Evolutionary conservation across 257 asterid species (phyloP).

Genomic region (Rauvolfia tetraphylla): DNA sequence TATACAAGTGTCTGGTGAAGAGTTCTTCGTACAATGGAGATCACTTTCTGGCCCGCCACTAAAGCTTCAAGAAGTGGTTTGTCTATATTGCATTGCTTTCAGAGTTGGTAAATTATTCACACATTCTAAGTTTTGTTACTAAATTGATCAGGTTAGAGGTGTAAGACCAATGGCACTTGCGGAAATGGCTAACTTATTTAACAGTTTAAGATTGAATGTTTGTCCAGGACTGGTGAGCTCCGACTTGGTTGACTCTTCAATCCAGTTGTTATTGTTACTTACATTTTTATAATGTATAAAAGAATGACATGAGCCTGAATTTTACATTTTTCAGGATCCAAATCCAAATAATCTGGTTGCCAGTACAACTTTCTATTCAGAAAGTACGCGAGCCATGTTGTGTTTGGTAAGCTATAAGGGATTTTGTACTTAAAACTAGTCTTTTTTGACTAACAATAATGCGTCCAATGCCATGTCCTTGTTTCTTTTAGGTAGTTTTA

Average conservation of each 20-base stretch:
- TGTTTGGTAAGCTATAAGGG: conserved; percentile 68
- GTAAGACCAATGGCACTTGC: conserved; percentile 73
- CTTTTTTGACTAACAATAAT: not conserved
- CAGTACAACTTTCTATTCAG: conserved; percentile 85
- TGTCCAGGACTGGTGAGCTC: conserved; percentile 86
- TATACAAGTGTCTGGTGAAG: conserved; percentile 70
- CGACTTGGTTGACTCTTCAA: conserved; percentile 15
- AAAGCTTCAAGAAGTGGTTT: conserved; percentile 96
- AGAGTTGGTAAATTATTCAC: not conserved
- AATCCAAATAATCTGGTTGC: conserved; percentile 83
- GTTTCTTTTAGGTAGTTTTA: not conserved
- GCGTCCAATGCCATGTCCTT: not conserved
- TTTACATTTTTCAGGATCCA: conserved; percentile 65
- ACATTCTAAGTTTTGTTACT: conserved; percentile 19
- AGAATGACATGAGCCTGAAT: not conserved
- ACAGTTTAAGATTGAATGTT: conserved; percentile 51
- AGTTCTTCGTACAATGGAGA: conserved; percentile 93
- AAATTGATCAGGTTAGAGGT: conserved; percentile 75
- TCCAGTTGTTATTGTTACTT: not conserved
- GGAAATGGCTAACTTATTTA: conserved; percentile 77
- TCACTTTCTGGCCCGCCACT: conserved; percentile 95
- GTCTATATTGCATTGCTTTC: conserved; percentile 23
- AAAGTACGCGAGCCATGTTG: conserved; percentile 84
- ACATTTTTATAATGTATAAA: not conserved
- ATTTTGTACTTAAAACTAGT: not conserved